phyloP scores from a whole-genome alignment of 805 yeast species.

The Candida broadrunensis region DNA sequence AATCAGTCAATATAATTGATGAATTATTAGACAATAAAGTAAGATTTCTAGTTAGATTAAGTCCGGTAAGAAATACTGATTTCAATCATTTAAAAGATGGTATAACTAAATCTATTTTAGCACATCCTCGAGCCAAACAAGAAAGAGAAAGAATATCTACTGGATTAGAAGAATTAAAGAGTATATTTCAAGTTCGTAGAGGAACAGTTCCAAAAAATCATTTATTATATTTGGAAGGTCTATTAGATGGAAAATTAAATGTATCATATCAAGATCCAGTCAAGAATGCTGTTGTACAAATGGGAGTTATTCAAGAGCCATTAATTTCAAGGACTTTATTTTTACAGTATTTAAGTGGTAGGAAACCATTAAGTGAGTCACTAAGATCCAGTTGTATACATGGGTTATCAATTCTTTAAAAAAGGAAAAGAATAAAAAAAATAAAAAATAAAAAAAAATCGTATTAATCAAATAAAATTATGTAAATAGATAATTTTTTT shows the following conservation, averaged over 20 bases:
- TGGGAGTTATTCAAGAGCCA: constrained; percentile 67
- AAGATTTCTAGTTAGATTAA: constrained; percentile 67
- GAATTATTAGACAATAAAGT: constrained; percentile 58
- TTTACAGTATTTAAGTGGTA: constrained; percentile 72
- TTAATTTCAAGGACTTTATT: constrained; percentile 64
- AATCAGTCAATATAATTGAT: constrained; percentile 52
- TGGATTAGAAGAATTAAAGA: constrained; percentile 68
- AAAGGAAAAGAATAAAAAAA: too few species aligned
- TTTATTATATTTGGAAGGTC: constrained; percentile 56
- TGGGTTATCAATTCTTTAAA: constrained; percentile 9
- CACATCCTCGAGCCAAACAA: constrained; percentile 57
- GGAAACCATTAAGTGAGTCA: constrained; percentile 59
- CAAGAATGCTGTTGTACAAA: constrained; percentile 14
- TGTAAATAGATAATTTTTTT: too few species aligned
- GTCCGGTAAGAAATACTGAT: constrained; percentile 89
- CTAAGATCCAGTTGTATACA: constrained; percentile 44
- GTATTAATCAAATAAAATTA: too few species aligned
- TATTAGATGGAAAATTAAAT: constrained; percentile 27
- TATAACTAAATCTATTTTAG: constrained; percentile 72
- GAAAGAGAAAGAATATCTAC: constrained; percentile 36
- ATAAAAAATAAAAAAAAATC: too few species aligned
- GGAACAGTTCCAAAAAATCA: constrained; percentile 78
- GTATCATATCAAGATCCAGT: constrained; percentile 26
- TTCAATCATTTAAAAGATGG: constrained; percentile 90
- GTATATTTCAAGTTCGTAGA: constrained; percentile 53